Base-by-base conservation (phyloP, 2,329 filamentous ascomycete genomes). In the Fusarium sp. region DNA sequence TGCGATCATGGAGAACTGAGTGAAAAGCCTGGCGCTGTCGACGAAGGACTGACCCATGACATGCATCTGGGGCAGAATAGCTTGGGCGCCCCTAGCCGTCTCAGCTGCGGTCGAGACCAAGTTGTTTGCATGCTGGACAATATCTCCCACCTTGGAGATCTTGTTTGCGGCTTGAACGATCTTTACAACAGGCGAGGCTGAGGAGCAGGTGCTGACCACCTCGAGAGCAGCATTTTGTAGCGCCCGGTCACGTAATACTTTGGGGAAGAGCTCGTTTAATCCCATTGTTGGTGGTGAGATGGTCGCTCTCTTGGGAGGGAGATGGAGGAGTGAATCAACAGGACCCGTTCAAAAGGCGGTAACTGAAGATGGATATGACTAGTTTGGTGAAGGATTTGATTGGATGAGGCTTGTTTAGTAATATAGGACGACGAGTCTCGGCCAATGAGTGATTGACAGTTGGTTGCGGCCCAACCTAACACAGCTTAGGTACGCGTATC, bases 21-120 rank as follows among this genome's bases (percentile, higher is more conserved):
- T 58, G 29, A 76, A 69, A 10, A 77, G 61, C 24, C 70, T 71
- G 28, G 70, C 66, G 36, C 68, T 74, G 36, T 77, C 75, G 54
- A 70, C 72, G 22, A 75, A 55, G 4, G 74, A 76, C 54, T 70
- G 68, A n/a, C 69, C 74, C 65, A 76, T 69, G 9, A 76, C 68
- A 42, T 76, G 75, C 59, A 77, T 75, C 22, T 72, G 66, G 0
- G 75, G 75, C 2, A 76, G 49, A 64, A 74, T 53, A 15, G 55
- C 42, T 66, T 69, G 59, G 19, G 59, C 55, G 7, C 49, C 58
- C 19, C 65, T 69, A 15, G 61, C 56, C 32, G 65, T 61, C 32
- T 71, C 57, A n/a, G 66, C 62, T 10, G 70, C 70, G 15, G 56
- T 54, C n/a, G 65, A 48, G 0, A 69, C 26, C 6, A 71, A 69